Evolutionary conservation across 768 basidiomycete species (phyloP), one percentile per base, ranked within the genome.

Genomic region (Multifurca ochricompacta): DNA sequence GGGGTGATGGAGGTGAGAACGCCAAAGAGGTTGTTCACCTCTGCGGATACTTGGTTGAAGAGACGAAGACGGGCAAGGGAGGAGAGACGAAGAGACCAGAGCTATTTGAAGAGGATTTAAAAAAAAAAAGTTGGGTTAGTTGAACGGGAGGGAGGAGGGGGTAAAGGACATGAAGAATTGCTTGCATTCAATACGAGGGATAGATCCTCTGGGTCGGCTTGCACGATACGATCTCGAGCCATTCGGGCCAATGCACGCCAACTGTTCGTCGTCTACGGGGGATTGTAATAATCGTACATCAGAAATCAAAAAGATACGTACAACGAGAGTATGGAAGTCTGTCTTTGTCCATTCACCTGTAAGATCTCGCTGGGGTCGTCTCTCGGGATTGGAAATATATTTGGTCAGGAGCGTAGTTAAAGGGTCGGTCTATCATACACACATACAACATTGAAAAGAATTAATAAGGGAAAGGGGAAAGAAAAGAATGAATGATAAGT

Each of bases 221-320:
- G 73, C 19, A 91, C 81, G 50, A 91, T 78, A 30, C 81, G 74
- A 66, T 91, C 89, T 64, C 85, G 77, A 31, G 89, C 87, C 85
- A 90, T 88, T 59, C 73, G 77, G n/a, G 89, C 89, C 51, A 91
- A 64, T 1, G 89, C 80, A 49, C 90, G 76, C 90, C 90, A 92
- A 65, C 84, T 88, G 62, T 92, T 91, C 36, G 85, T 82, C 84
- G 89, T 89, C 89, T 91, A 62, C 58, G 36, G 27, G 16, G 23
- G 48, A 48, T 31, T 1, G 11, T 18, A 19, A 25, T 21, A 39
- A 27, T 28, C 3, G 48, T 13, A 18, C 6, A 16, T 16, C 23
- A 45, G 19, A 40, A 39, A 50, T 40, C n/a, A n/a, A 25, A 19
- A 10, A 30, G n/a, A 23, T 56, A 77, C 77, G 83, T 70, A 91